phyloP scores from a whole-genome alignment of 768 basidiomycete species.

The Coprinopsis marcescibilis region DNA sequence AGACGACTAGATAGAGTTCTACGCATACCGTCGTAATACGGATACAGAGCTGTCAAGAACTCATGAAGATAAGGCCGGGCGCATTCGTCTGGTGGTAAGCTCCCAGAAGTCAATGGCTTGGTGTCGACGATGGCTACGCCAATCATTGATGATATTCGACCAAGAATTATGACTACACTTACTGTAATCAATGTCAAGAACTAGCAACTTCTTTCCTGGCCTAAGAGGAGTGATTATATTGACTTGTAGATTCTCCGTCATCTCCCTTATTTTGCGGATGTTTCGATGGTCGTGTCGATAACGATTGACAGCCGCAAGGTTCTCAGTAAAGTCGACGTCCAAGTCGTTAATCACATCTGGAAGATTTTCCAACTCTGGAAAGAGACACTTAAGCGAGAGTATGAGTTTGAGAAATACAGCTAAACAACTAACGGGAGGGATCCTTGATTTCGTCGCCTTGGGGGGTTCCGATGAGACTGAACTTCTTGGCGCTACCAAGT shows the following conservation, averaged over 20 bases:
- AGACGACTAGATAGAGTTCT: neutral
- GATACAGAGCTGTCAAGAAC: conserved; percentile 76
- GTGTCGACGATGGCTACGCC: conserved; percentile 73
- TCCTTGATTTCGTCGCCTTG: conserved; percentile 84
- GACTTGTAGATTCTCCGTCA: conserved; percentile 54
- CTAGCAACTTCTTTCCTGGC: conserved; percentile 72
- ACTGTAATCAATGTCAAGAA: conserved; percentile 91
- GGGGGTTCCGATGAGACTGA: conserved; percentile 82
- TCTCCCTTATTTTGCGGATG: conserved; percentile 73
- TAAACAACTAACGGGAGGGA: conserved; percentile 45
- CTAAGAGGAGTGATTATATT: conserved; percentile 75
- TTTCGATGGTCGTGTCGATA: conserved; percentile 79
- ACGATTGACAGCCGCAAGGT: conserved; percentile 47
- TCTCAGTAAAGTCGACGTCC: conserved; percentile 71
- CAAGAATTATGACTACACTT: conserved; percentile 15
- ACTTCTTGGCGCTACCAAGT: conserved; percentile 60
- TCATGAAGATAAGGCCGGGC: conserved; percentile 79
- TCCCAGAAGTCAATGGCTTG: conserved; percentile 77
- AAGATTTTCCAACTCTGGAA: conserved; percentile 53
- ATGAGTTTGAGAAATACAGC: neutral
- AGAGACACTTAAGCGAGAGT: neutral
- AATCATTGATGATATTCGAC: neutral
- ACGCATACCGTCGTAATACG: conserved; percentile 67
- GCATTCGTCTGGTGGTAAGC: conserved; percentile 75
- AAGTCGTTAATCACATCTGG: conserved; percentile 77